Conservation (phyloP, 352 stramenopile species). For the Pythium aristosporum region DNA sequence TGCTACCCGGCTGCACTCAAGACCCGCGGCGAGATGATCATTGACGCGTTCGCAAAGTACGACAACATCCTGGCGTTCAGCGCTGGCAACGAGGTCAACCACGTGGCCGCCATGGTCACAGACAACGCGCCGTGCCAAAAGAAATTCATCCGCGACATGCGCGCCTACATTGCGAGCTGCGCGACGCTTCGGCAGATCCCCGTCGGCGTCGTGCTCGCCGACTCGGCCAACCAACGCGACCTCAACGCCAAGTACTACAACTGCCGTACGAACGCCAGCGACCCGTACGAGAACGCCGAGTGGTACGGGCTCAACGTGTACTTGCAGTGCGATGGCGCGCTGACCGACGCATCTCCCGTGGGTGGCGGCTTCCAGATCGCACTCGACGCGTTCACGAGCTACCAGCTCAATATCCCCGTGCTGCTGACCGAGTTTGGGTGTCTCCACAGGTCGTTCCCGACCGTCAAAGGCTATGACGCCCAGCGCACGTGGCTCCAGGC, state of each 20-base stretch:
- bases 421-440: constrained; percentile 86
- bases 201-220: constrained; percentile 71
- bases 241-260: constrained; percentile 85
- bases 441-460: constrained; percentile 52
- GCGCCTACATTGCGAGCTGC: constrained; percentile 59
- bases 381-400: constrained; percentile 48
- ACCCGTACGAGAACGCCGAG: constrained; percentile 73
- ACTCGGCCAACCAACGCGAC: constrained; percentile 44
- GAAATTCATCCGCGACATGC: constrained; percentile 87
- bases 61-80: constrained; percentile 82
- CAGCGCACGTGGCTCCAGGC: constrained; percentile 70
- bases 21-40: constrained; percentile 68
- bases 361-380: constrained; percentile 54
- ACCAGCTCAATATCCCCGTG: constrained; percentile 65
- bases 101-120: constrained; percentile 37
- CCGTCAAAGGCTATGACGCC: constrained; percentile 49
- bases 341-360: constrained; percentile 32
- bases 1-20: constrained; percentile 68
- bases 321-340: constrained; percentile 56
- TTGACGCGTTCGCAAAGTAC: constrained; percentile 82
- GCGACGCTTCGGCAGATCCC: constrained; percentile 62
- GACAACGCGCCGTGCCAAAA: constrained; percentile 86
- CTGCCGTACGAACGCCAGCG: constrained; percentile 64
- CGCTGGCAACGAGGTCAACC: constrained; percentile 82
- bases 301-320: constrained; percentile 91